These are phyloP conservation scores for Irpex rosettiformis DNA, from an alignment of 1,284 basidiomycete species.

Conservation along the genomic window DNA sequence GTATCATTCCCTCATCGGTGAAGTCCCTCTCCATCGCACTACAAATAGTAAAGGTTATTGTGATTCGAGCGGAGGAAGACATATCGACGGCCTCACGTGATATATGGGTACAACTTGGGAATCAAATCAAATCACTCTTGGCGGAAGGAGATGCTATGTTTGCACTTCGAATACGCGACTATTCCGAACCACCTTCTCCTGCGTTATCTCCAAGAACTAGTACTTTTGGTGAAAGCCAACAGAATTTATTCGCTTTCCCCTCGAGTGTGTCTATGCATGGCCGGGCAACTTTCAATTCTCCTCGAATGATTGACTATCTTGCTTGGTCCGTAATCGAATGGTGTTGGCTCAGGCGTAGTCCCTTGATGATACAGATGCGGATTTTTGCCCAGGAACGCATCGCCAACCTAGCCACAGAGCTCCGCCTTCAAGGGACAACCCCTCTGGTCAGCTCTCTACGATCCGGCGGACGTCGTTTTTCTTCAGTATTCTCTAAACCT, in stretches of 20 bases:
- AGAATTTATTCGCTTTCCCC: conserved; percentile 25
- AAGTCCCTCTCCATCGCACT: conserved; percentile 52
- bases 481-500: conserved; percentile 43
- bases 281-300: conserved; percentile 30
- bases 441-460: conserved; percentile 27
- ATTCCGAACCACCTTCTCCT: conserved; percentile 44
- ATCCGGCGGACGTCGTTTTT: conserved; percentile 39
- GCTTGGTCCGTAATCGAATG: conserved; percentile 75
- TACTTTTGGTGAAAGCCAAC: conserved; percentile 20
- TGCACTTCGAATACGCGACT: conserved; percentile 36
- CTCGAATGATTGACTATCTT: conserved; percentile 67
- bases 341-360: conserved; percentile 57
- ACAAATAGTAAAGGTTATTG: conserved; percentile 68
- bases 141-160: conserved; percentile 58
- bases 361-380: conserved; percentile 64
- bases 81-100: conserved; percentile 50
- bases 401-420: conserved; percentile 44
- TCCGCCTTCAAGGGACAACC: conserved; percentile 26
- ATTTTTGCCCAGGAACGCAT: conserved; percentile 62
- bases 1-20: conserved; percentile 32
- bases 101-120: conserved; percentile 59
- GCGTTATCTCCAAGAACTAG: conserved; percentile 39
- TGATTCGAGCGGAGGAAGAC: conserved; percentile 60
- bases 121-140: conserved; percentile 47
- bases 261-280: conserved; percentile 20